A percentile compares a stretch with the other conserved stretches of the same genome.
These are phyloP conservation scores for Curvularia spicifera DNA, from an alignment of 2,329 filamentous ascomycete species.

Conservation along the genomic window DNA sequence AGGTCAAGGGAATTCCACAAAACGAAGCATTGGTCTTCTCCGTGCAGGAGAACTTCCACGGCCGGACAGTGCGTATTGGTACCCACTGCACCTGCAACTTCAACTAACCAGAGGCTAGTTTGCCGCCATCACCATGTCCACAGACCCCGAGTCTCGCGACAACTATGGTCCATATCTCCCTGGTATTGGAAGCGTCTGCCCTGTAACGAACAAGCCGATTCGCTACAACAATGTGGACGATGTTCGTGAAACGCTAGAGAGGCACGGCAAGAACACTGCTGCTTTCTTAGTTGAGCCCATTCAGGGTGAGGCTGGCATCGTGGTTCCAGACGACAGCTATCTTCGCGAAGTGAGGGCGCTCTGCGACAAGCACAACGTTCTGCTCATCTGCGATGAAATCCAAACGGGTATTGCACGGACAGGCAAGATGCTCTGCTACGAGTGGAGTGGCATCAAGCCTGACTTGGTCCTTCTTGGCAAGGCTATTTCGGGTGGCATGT, in stretches of 20 bases:
- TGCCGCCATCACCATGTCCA: constrained; percentile 92
- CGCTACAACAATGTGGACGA: constrained; percentile 86
- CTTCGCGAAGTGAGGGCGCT: constrained; percentile 78
- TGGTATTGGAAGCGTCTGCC: constrained; percentile 78
- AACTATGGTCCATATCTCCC: constrained; percentile 98
- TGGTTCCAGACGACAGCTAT: constrained; percentile 91
- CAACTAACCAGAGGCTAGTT: constrained; percentile 64
- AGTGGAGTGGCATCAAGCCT: constrained; percentile 95
- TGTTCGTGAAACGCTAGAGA: constrained; percentile 78
- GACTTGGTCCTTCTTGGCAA: constrained; percentile 95
- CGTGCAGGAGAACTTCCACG: constrained; percentile 93
- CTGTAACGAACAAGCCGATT: constrained; percentile 77
- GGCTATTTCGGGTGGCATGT: constrained; percentile 97
- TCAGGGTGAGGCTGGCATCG: constrained; percentile 95
- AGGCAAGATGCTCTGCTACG: constrained; percentile 88
- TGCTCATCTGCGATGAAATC: constrained; percentile 97
- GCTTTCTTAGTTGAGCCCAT: constrained; percentile 96
- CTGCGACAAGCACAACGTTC: constrained; percentile 93
- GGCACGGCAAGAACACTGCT: constrained; percentile 82
- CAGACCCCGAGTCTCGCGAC: constrained; percentile 91
- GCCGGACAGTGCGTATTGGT: constrained; percentile 74
- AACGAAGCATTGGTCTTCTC: constrained; percentile 85
- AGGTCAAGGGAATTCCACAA: constrained; percentile 86
- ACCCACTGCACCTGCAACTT: background rate
- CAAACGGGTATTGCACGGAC: constrained; percentile 97